Evolutionary conservation across 2,329 filamentous ascomycete genomes (phyloP).

Genomic region (Diaporthe sp.): DNA sequence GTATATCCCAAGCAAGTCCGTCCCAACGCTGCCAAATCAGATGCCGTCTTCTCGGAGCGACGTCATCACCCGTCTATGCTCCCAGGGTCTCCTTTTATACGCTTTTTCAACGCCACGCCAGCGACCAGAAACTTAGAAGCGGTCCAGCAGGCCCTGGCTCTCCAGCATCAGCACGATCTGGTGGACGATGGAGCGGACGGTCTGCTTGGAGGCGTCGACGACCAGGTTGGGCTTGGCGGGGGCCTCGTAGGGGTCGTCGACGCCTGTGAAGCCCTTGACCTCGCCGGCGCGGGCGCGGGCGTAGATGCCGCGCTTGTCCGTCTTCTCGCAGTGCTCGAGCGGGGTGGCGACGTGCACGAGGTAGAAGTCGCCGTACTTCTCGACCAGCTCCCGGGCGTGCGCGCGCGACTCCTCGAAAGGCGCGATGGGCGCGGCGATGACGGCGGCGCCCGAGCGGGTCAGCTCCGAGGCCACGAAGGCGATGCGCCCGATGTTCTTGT

Average conservation of each 20-base stretch:
- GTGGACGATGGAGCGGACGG: conserved; percentile 93
- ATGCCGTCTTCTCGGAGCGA: conserved; percentile 7
- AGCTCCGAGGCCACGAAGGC: conserved; percentile 96
- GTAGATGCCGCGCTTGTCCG: conserved; percentile 93
- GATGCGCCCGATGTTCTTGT: conserved; percentile 95
- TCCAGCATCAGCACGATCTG: conserved; percentile 96
- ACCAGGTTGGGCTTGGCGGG: conserved; percentile 86
- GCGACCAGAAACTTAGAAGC: conserved; percentile 57
- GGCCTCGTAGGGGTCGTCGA: conserved; percentile 95
- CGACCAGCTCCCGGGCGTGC: conserved; percentile 85
- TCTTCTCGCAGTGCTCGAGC: conserved; percentile 94
- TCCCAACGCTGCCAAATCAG: conserved; percentile 14
- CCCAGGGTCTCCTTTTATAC: neutral
- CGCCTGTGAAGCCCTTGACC: conserved; percentile 98
- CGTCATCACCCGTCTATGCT: conserved; percentile 6
- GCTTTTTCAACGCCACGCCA: conserved; percentile 8
- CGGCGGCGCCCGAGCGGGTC: conserved; percentile 91
- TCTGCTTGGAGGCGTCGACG: conserved; percentile 88
- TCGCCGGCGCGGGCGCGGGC: conserved; percentile 85
- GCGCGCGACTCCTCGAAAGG: conserved; percentile 86
- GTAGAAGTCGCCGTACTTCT: conserved; percentile 93
- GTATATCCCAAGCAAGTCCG: conserved; percentile 23
- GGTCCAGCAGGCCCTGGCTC: conserved; percentile 88
- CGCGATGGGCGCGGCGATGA: conserved; percentile 96
- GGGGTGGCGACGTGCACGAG: conserved; percentile 95